A percentile compares a stretch with the other conserved stretches of the same genome.
These are phyloP conservation scores for Hammondia hammondi DNA, from an alignment of 169 alveolate genomes.

Conservation along the genomic window DNA sequence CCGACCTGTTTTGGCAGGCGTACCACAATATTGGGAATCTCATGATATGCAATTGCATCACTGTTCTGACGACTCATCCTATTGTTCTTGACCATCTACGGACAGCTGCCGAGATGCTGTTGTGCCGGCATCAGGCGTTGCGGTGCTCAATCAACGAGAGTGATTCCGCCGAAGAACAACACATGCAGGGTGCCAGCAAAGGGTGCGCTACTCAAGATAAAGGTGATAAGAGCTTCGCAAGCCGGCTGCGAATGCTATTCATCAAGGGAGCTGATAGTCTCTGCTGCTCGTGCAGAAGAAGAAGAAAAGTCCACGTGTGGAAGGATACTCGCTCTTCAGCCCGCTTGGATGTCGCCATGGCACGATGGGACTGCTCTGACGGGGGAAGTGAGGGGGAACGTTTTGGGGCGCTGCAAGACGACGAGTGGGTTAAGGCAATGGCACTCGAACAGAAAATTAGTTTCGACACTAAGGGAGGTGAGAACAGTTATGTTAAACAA, in stretches of 20 bases:
- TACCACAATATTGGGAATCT: conserved; percentile 69
- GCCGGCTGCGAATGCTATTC: conserved; percentile 27
- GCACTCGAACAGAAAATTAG: conserved; percentile 47
- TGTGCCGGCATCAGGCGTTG: conserved; percentile 72
- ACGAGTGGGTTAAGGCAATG: conserved; percentile 66
- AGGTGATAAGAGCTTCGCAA: not conserved
- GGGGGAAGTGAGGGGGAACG: conserved; percentile 1
- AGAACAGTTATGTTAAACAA: not conserved
- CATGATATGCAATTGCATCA: conserved; percentile 73
- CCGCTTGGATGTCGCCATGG: conserved; percentile 37
- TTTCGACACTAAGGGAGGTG: conserved; percentile 48
- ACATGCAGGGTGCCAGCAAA: not conserved
- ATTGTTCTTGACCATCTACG: conserved; percentile 66
- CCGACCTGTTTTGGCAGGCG: conserved; percentile 62
- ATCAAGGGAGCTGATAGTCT: conserved; percentile 41
- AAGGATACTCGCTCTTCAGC: not conserved
- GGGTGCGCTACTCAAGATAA: not conserved
- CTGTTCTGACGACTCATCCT: conserved; percentile 74
- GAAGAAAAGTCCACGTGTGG: conserved; percentile 7
- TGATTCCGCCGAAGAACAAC: conserved; percentile 36
- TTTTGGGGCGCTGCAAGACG: conserved; percentile 36
- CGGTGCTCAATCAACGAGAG: conserved; percentile 53
- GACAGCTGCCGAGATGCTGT: conserved; percentile 73
- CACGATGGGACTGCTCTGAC: not conserved
- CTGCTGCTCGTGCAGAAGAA: conserved; percentile 25